Evolutionary conservation across 495 filamentous ascomycete genomes (phyloP).

Genomic region (Neurospora sp.): DNA sequence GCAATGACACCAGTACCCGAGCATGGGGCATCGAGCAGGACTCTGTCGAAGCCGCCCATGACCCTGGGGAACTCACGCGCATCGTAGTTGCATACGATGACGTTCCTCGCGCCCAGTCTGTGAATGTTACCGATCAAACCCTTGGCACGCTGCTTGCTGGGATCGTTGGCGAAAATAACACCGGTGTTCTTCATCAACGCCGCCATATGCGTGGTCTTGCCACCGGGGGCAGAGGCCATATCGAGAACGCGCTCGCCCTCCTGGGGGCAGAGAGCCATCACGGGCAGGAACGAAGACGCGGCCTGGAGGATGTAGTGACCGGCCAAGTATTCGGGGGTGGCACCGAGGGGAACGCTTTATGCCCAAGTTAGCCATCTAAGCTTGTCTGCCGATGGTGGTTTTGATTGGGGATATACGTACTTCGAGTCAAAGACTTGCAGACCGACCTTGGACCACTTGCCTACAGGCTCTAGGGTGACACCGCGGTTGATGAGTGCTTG

Average conservation of each 20-base stretch:
- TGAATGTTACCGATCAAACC: conserved; percentile 98
- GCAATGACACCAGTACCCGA: conserved; percentile 67
- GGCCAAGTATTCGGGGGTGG: conserved; percentile 93
- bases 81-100: conserved; percentile 89
- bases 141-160: conserved; percentile 83
- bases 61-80: conserved; percentile 86
- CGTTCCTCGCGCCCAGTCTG: conserved; percentile 86
- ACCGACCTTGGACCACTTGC: conserved; percentile 97
- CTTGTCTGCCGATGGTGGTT: neutral
- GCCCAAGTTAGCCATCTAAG: neutral
- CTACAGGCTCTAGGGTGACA: conserved; percentile 90
- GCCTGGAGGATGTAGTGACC: conserved; percentile 98
- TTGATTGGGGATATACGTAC: neutral
- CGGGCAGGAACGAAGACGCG: conserved; percentile 91
- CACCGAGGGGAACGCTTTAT: conserved; percentile 71
- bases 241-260: conserved; percentile 76
- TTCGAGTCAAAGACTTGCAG: conserved; percentile 90
- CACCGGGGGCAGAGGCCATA: conserved; percentile 97
- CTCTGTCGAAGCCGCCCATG: conserved; percentile 82
- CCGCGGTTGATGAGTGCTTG: conserved; percentile 95
- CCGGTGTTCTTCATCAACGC: conserved; percentile 98
- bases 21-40: conserved; percentile 35
- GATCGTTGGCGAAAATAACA: conserved; percentile 92
- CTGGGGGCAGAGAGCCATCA: conserved; percentile 93
- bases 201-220: conserved; percentile 93